These are phyloP conservation scores for Mycena filopes DNA, from an alignment of 768 basidiomycete species.

Conservation along the genomic window DNA sequence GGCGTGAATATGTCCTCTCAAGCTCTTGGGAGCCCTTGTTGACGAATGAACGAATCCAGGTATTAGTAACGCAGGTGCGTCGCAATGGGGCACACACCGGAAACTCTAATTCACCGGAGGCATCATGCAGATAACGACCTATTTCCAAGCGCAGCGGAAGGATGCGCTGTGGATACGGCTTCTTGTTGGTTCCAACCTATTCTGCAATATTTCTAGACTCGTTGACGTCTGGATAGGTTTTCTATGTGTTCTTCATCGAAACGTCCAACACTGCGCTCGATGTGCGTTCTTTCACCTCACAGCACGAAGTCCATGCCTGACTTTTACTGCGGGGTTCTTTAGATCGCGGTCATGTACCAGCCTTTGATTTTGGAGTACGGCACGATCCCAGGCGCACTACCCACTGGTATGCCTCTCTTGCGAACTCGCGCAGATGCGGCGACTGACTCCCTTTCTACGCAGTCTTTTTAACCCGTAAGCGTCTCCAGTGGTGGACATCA, in stretches of 20 bases:
- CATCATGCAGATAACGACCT: not conserved
- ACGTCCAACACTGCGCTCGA: conserved; percentile 24
- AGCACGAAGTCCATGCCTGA: too few species aligned
- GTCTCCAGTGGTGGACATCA: too few species aligned
- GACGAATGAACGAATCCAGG: not conserved
- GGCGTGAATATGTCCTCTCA: not conserved
- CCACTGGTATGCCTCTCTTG: not conserved
- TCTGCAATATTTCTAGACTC: too few species aligned
- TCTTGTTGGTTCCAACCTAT: conserved; percentile 5
- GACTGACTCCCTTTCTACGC: too few species aligned
- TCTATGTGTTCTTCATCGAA: conserved; percentile 32
- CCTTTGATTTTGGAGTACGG: conserved; percentile 4
- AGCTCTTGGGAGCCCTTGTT: not conserved
- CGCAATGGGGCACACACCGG: too few species aligned
- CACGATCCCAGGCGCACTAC: not conserved
- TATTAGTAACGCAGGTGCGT: not conserved
- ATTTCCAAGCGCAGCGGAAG: not conserved
- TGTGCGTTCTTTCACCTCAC: not conserved
- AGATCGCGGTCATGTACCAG: conserved; percentile 12
- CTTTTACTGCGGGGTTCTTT: too few species aligned
- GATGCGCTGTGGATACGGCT: conserved; percentile 26
- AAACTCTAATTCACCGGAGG: not conserved
- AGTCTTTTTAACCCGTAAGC: too few species aligned
- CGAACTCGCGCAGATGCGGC: too few species aligned
- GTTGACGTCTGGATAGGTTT: conserved; percentile 5